Evolutionary conservation across 225 moss, liverwort and hornwort species (phyloP), one percentile per base, ranked within the genome.

Genomic region (Bryoerythrophyllum caledonicum): DNA sequence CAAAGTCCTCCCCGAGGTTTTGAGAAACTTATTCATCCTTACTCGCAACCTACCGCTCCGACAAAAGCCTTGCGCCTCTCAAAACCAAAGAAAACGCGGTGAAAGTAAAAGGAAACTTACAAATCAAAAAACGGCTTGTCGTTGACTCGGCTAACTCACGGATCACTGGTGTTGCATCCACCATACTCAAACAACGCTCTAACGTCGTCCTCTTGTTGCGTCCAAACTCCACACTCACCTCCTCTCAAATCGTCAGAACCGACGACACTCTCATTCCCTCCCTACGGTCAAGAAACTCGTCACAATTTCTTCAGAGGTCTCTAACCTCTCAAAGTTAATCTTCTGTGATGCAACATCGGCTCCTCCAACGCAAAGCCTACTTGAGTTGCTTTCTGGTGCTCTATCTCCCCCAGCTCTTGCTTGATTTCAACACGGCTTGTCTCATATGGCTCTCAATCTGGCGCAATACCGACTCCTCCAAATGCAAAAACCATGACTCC

Each of bases 1-100:
- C 86, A 58, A 86, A 86, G 79, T 86, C 70, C 69, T 86, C 86
- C 37, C 82, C 34, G 77, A 66, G 25, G 56, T 56, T 34, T 80
- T 79, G 8, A 82, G 77, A 77, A 82, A 86, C 61, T 82, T 86
- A 74, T 82, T 86, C 86, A 86, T 86, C 54, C 70, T 77, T 64
- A 19, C 21, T 5, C 10, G 2, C 49, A 62, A 68, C 60, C 43
- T 43, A 26, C 0, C 44, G 3, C 56, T 68, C 27, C 68, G 10
- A 26, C 24, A 8, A 20, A n/a, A 52, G 34, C 34, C 62, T 62
- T 35, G 21, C 8, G n/a, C 59, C 20, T 68, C 28, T 30, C 51
- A 54, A 15, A 21, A 43, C 10, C 43, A 4, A 32, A 32, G 1
- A 32, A 32, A 32, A 32, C 32, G 32, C 32, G 32, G n/a, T n/a